Conservation (phyloP, 345 rosid genomes). For the Iberis pinnata region DNA sequence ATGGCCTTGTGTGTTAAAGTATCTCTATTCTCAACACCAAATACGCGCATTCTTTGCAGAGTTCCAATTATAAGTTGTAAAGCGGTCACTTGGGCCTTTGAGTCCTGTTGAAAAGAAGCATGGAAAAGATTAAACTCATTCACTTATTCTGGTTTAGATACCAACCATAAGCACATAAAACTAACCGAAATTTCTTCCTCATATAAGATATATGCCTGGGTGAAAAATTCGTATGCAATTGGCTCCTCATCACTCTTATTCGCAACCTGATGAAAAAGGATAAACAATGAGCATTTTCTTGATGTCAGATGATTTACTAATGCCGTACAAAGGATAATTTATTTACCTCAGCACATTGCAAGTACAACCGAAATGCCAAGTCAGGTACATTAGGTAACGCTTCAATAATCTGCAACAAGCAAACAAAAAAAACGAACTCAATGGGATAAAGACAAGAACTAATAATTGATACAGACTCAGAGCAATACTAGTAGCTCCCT, state of each 20-base stretch:
- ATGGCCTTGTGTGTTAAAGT: constrained; percentile 88
- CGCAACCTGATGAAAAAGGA: constrained; percentile 59
- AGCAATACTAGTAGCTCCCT: too few relatives aligned
- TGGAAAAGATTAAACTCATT: too few relatives aligned
- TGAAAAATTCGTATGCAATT: constrained; percentile 86
- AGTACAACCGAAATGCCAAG: constrained; percentile 65
- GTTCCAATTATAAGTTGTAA: constrained; percentile 85
- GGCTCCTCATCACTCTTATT: constrained; percentile 81
- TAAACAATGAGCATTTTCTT: constrained; percentile 14
- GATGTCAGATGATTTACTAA: constrained; percentile 1
- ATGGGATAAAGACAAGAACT: too few relatives aligned
- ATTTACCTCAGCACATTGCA: constrained; percentile 90
- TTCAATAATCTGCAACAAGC: constrained; percentile 79
- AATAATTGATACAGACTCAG: too few relatives aligned
- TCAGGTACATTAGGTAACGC: constrained; percentile 67
- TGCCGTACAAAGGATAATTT: too few relatives aligned
- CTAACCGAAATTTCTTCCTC: constrained; percentile 99
- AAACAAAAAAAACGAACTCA: too few relatives aligned
- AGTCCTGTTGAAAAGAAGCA: too few relatives aligned
- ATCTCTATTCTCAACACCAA: constrained; percentile 91
- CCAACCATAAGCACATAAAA: too few relatives aligned
- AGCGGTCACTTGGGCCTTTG: constrained; percentile 91
- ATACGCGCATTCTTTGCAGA: constrained; percentile 90
- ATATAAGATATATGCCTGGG: constrained; percentile 86
- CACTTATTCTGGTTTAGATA: too few relatives aligned